Evolutionary conservation across 192 early-diverging fungal species (phyloP).

Genomic region (Coemansia aciculifera): DNA sequence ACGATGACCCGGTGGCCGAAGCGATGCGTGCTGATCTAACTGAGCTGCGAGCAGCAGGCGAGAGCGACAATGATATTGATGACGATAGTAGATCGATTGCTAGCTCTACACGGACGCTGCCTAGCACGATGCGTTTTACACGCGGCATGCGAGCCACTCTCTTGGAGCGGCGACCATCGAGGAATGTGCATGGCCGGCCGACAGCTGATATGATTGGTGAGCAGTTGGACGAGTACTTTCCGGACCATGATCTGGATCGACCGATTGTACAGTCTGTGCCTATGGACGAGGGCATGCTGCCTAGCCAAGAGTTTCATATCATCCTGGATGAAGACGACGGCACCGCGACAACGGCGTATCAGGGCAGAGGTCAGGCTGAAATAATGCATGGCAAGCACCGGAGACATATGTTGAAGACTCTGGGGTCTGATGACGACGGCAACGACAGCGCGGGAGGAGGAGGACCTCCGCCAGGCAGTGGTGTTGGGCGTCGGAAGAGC

Average conservation of each 20-base stretch:
- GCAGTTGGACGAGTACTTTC: conserved; percentile 72
- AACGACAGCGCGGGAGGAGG: background rate
- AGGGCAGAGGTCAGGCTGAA: background rate
- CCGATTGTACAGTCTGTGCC: conserved; percentile 62
- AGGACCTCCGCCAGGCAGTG: background rate
- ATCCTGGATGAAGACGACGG: conserved; percentile 35
- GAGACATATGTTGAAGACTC: background rate
- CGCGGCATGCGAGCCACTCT: conserved; percentile 48
- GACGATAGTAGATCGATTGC: conserved; percentile 14
- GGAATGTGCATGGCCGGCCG: conserved; percentile 55
- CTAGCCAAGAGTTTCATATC: conserved; percentile 43
- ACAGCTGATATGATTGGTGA: conserved; percentile 66
- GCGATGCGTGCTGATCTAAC: conserved; percentile 13
- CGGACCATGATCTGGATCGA: conserved; percentile 72
- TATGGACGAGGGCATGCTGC: conserved; percentile 24
- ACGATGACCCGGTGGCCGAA: conserved; percentile 4
- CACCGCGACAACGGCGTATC: conserved; percentile 7
- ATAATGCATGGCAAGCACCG: conserved; percentile 4
- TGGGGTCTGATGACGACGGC: background rate
- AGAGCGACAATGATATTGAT: background rate
- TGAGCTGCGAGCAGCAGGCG: background rate
- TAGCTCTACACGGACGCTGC: conserved; percentile 17
- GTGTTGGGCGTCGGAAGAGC: conserved; percentile 50
- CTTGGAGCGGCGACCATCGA: conserved; percentile 35
- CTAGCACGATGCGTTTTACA: conserved; percentile 46